Conservation (phyloP, 1,139 yeast species). For the Entelexis sorbosivorans region DNA sequence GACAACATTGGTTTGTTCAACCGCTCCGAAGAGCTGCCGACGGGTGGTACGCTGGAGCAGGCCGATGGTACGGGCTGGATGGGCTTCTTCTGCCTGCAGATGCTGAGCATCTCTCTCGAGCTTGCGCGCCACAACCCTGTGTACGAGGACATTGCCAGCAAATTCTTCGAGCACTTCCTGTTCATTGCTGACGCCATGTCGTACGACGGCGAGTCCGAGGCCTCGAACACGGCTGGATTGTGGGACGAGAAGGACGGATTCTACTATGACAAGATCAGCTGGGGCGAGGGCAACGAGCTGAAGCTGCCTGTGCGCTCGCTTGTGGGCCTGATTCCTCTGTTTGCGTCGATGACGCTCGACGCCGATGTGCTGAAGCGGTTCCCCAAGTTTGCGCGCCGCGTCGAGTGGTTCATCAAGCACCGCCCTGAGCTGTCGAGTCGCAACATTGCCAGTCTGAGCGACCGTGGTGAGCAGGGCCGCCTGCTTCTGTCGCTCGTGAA, state of each 20-base stretch:
- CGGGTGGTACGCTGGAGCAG: constrained; percentile 85
- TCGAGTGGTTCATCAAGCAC: constrained; percentile 76
- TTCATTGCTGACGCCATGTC: constrained; percentile 95
- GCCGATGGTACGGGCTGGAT: constrained; percentile 98
- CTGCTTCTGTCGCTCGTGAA: constrained; percentile 70
- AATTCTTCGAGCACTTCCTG: constrained; percentile 87
- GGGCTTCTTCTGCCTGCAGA: constrained; percentile 86
- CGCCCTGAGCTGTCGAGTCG: constrained; percentile 65
- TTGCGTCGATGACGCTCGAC: constrained; percentile 82
- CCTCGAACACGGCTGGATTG: constrained; percentile 37
- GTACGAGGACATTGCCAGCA: constrained; percentile 89
- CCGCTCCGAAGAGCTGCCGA: constrained; percentile 88
- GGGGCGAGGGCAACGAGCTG: constrained; percentile 63
- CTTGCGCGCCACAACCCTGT: constrained; percentile 77
- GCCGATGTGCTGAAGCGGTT: constrained; percentile 71
- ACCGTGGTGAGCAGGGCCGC: constrained; percentile 80
- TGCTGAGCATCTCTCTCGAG: constrained; percentile 89
- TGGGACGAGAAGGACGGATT: constrained; percentile 90
- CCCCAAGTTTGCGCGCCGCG: constrained; percentile 75
- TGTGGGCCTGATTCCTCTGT: constrained; percentile 86
- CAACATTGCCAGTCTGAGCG: constrained; percentile 79
- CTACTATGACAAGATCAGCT: constrained; percentile 83
- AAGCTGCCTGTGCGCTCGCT: constrained; percentile 79
- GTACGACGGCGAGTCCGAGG: constrained; percentile 44
- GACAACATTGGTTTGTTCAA: constrained; percentile 93